A percentile compares a stretch with the other conserved stretches of the same genome.
These are phyloP conservation scores for Blastocystis sp. DNA, from an alignment of 352 stramenopile genomes.

Conservation along the genomic window DNA sequence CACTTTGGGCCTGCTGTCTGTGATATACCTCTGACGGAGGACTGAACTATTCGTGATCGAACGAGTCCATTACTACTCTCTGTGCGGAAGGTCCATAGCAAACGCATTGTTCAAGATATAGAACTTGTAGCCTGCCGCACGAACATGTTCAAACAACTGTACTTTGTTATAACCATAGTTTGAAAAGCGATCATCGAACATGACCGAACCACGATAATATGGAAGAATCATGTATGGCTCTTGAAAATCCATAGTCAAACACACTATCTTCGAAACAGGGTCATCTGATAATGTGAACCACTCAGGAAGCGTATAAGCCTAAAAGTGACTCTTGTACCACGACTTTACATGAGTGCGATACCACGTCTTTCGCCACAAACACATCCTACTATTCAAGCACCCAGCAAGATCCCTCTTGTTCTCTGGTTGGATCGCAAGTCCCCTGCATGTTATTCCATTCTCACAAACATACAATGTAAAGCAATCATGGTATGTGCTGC, in stretches of 20 bases:
- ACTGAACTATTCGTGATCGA: background rate
- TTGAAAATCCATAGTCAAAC: conserved; percentile 7
- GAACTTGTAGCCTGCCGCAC: conserved; percentile 23
- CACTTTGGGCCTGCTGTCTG: background rate
- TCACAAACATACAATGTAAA: background rate
- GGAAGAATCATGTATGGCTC: conserved; percentile 28
- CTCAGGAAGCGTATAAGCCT: background rate
- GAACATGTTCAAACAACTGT: conserved; percentile 56
- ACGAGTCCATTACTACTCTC: background rate
- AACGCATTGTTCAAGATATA: conserved; percentile 55
- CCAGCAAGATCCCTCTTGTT: conserved; percentile 8
- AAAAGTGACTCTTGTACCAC: background rate
- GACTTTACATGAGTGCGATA: background rate
- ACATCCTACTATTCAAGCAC: background rate
- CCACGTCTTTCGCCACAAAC: background rate
- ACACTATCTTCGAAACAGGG: background rate
- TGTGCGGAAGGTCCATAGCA: conserved; percentile 35
- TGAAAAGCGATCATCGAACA: conserved; percentile 51
- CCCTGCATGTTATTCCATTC: background rate
- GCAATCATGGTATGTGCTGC: background rate
- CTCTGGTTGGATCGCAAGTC: background rate
- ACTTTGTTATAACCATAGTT: conserved; percentile 63
- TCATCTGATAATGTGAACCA: background rate
- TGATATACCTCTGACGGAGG: background rate
- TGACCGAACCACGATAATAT: background rate